Evolutionary conservation across 345 rosid species (phyloP).

Genomic region (Pistacia integerrima): DNA sequence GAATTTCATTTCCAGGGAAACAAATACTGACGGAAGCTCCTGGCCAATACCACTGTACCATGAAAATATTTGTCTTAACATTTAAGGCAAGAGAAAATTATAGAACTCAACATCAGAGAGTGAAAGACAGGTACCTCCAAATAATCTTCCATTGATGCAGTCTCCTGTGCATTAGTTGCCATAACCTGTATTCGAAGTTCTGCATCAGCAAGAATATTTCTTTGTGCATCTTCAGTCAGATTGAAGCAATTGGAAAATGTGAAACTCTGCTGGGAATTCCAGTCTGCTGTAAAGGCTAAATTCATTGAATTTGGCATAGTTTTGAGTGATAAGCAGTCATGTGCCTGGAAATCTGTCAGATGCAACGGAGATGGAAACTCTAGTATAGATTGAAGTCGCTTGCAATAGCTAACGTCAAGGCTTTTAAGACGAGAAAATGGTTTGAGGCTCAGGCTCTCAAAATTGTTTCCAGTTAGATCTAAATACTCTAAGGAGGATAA

Average conservation of each 20-base stretch:
- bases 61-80: background rate
- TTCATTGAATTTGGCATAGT: background rate
- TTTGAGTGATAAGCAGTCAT: background rate
- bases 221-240: too few species aligned
- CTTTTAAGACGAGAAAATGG: conserved; percentile 1
- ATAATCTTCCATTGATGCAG: background rate
- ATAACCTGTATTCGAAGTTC: background rate
- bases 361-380: background rate
- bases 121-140: background rate
- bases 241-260: background rate
- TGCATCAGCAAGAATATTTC: background rate
- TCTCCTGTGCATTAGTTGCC: background rate
- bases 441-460: conserved; percentile 11
- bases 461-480: conserved; percentile 6
- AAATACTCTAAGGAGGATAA: background rate
- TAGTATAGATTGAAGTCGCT: background rate
- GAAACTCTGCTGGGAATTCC: background rate
- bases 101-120: background rate
- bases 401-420: conserved; percentile 11
- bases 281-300: background rate
- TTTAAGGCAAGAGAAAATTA: background rate
- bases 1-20: conserved; percentile 7
- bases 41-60: background rate
- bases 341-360: background rate
- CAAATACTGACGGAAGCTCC: background rate